phyloP scores from a whole-genome alignment of 2,329 filamentous ascomycete genomes.

The Mycosphaerella sp. region DNA sequence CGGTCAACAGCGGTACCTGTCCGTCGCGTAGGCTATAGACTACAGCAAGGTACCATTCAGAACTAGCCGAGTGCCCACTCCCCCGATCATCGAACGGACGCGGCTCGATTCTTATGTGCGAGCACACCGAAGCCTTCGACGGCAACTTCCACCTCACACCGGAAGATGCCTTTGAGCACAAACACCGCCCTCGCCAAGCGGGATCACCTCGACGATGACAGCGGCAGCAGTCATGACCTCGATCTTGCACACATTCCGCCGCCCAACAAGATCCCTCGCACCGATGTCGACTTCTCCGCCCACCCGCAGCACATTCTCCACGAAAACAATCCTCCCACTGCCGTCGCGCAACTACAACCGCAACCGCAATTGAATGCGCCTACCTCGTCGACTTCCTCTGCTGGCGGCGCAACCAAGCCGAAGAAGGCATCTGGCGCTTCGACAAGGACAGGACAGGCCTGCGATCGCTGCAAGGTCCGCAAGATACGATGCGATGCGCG shows the following conservation, averaged over 20 bases:
- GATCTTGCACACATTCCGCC: neutral
- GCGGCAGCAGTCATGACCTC: slow-evolving; percentile 1
- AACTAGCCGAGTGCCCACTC: neutral
- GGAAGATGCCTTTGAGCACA: slow-evolving; percentile 13
- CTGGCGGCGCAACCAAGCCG: slow-evolving; percentile 1
- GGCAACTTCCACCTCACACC: slow-evolving; percentile 20
- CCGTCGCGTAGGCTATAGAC: no score
- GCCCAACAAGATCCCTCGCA: slow-evolving; percentile 5
- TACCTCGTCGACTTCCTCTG: slow-evolving; percentile 1
- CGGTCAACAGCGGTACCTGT: no score
- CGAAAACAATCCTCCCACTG: neutral
- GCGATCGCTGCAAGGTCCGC: slow-evolving; percentile 82
- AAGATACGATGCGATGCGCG: slow-evolving; percentile 84
- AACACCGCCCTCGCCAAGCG: slow-evolving; percentile 8
- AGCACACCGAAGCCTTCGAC: slow-evolving; percentile 7
- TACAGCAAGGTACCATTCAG: neutral
- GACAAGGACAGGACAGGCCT: slow-evolving; percentile 71
- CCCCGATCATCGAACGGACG: neutral
- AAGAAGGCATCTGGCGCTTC: slow-evolving; percentile 47
- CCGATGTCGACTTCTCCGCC: slow-evolving; percentile 2
- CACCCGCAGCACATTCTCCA: neutral
- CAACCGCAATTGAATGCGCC: no score
- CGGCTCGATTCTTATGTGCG: neutral
- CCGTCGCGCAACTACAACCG: neutral
- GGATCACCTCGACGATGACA: slow-evolving; percentile 12